Base-by-base conservation (phyloP, 306 rosid genomes). In the Nissolia schottii region DNA sequence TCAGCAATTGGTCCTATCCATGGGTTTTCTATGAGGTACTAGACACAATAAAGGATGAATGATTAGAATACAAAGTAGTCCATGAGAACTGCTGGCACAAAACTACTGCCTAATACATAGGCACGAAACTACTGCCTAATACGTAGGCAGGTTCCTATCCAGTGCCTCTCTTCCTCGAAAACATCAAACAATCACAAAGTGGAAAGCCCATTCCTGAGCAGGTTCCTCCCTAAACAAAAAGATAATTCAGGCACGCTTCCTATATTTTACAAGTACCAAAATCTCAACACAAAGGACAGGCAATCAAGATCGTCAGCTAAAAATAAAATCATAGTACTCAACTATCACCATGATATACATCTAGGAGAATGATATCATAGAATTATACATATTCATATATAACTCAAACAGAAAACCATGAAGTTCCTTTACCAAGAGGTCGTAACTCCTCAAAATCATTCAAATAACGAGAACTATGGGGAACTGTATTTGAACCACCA, bases 361-460 rank as follows among this genome's bases (percentile, higher is more conserved):
- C 32, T 35, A 53, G 34, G 25, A 74, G 7, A 51, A 41, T 62
- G 50, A 34, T 14, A 29, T 29, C 55, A 80, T n/a, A 55, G 13
- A 64, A 72, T 35, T 67, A 24, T 51, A 12, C 66, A 46, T 34
- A 53, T 34, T 16, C 14, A 74, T 20, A 37, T 57, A 7, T 34
- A 70, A n/a, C 28, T 28, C 25, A 40, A 71, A 73, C 15, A 79
- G 32, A 59, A 49, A 59, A 60, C 29, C 25, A 74, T 38, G 31
- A 64, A 69, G 15, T 55, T 81, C n/a, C 38, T 63, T 83, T 91
- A 93, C 98, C 98, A 32, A 93, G 94, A 64, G 97, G 71, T 15
- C 69, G 85, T 82, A 90, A 87, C 90, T 89, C 97, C 89, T 93
- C 98, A 79, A 93, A 93, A 83, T 93, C 98, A 85, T 82, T 91